A percentile compares a stretch with the other conserved stretches of the same genome.
Evolutionary conservation across 345 rosid species (phyloP).

Genomic region (Rhodomyrtus tomentosa): DNA sequence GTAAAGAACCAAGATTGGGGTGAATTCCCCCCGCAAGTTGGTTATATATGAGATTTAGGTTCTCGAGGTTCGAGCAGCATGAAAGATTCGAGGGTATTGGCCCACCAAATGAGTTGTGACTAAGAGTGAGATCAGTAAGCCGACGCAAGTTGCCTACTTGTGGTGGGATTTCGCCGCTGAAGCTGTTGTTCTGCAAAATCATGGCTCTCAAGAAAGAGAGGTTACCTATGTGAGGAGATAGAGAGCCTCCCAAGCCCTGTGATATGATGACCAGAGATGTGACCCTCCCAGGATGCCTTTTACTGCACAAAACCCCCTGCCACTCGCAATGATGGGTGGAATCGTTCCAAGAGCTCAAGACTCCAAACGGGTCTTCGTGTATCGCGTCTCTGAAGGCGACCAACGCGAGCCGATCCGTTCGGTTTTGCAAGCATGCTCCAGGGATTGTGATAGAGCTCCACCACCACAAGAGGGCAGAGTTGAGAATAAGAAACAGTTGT

Average conservation of each 20-base stretch:
- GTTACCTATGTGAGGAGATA: not conserved
- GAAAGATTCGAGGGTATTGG: not conserved
- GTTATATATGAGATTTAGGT: not conserved
- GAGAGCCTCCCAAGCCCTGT: not conserved
- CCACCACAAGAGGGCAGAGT: not conserved
- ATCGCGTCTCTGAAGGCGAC: not conserved
- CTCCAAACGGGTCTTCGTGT: not conserved
- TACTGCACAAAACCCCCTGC: not conserved
- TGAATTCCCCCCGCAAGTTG: not conserved
- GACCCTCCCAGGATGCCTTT: not conserved
- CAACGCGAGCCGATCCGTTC: not conserved
- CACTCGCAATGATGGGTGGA: not conserved
- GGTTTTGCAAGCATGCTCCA: not conserved
- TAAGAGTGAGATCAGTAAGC: not conserved
- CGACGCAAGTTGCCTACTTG: not conserved
- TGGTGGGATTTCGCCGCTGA: not conserved
- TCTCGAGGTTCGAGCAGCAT: not conserved
- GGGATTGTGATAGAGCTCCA: not conserved
- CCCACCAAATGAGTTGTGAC: not conserved
- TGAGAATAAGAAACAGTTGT: not conserved
- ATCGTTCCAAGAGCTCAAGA: not conserved
- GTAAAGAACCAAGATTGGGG: not conserved
- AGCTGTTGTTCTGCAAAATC: not conserved
- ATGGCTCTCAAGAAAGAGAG: not conserved
- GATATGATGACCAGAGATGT: not conserved